Evolutionary conservation across 192 early-diverging fungal species (phyloP).

Genomic region (Hyaloraphidium curvatum): DNA sequence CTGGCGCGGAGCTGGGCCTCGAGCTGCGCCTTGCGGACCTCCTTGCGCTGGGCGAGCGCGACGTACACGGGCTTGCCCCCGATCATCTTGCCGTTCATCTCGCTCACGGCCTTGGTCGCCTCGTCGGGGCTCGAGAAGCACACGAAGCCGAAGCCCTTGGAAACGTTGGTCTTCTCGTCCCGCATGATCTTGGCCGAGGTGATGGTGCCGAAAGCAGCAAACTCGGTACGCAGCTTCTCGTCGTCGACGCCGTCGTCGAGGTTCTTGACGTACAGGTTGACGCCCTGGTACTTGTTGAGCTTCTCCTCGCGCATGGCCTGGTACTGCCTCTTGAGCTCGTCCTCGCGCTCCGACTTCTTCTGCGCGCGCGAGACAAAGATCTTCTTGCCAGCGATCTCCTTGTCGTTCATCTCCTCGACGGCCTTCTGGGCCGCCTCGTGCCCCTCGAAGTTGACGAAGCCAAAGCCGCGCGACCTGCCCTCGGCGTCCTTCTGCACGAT

Average conservation of each 20-base stretch:
- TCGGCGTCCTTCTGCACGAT: conserved; percentile 53
- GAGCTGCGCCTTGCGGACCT: conserved; percentile 84
- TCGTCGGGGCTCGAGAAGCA: conserved; percentile 98
- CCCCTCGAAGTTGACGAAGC: conserved; percentile 90
- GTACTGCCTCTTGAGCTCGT: conserved; percentile 89
- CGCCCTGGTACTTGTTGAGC: conserved; percentile 94
- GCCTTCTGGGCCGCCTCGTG: conserved; percentile 77
- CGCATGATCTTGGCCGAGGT: conserved; percentile 96
- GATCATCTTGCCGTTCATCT: conserved; percentile 96
- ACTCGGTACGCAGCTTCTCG: conserved; percentile 89
- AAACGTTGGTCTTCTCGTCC: conserved; percentile 63
- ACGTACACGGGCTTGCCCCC: conserved; percentile 95
- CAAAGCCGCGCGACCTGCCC: conserved; percentile 80
- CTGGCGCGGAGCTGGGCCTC: conserved; percentile 88
- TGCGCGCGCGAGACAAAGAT: conserved; percentile 94
- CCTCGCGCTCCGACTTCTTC: conserved; percentile 95
- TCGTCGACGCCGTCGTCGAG: conserved; percentile 92
- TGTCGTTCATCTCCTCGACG: conserved; percentile 84
- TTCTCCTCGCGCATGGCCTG: conserved; percentile 90
- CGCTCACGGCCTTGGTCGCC: conserved; percentile 92
- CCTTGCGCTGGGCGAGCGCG: conserved; percentile 93
- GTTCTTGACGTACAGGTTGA: conserved; percentile 98
- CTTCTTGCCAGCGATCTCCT: conserved; percentile 72
- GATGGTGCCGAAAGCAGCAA: conserved; percentile 85
- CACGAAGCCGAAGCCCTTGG: conserved; percentile 96